A percentile compares a stretch with the other conserved stretches of the same genome.
phyloP scores from a whole-genome alignment of 352 stramenopile species.

The Phytophthora syringae region DNA sequence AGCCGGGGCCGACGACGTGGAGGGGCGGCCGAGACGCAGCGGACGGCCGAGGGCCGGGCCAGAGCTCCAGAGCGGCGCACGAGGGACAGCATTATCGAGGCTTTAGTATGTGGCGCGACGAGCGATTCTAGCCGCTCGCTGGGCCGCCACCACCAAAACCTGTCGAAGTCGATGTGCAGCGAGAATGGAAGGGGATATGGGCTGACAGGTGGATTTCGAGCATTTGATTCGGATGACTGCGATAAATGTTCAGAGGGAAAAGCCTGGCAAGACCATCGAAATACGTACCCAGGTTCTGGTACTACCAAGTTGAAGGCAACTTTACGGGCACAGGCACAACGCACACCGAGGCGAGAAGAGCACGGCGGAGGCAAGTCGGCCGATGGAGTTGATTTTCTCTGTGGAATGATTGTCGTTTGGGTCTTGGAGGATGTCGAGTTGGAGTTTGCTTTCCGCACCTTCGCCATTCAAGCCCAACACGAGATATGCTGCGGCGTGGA shows the following conservation, averaged over 20 bases:
- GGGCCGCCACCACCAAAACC: constrained; percentile 33
- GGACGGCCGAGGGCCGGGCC: constrained; percentile 24
- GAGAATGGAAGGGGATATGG: not conserved
- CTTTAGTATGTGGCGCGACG: constrained; percentile 1
- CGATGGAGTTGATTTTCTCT: constrained; percentile 22
- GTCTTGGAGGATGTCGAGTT: not conserved
- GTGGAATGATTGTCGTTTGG: not conserved
- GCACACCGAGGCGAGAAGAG: constrained; percentile 64
- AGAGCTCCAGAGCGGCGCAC: constrained; percentile 44
- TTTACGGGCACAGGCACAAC: constrained; percentile 56
- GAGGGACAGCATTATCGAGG: constrained; percentile 45
- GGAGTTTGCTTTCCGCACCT: constrained; percentile 5
- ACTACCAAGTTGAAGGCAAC: constrained; percentile 9
- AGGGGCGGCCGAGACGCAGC: constrained; percentile 33
- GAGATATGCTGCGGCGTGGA: constrained; percentile 51
- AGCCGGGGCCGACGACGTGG: constrained; percentile 28
- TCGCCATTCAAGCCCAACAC: constrained; percentile 50
- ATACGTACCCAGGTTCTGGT: constrained; percentile 6
- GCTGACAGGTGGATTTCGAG: not conserved
- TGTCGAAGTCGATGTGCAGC: not conserved
- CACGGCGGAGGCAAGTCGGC: constrained; percentile 49
- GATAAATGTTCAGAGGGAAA: constrained; percentile 6
- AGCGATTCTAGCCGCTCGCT: constrained; percentile 35
- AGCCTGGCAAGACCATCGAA: not conserved
- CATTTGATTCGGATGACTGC: not conserved